phyloP scores from a whole-genome alignment of 2,329 filamentous ascomycete species.

The Rachicladosporium sp. region DNA sequence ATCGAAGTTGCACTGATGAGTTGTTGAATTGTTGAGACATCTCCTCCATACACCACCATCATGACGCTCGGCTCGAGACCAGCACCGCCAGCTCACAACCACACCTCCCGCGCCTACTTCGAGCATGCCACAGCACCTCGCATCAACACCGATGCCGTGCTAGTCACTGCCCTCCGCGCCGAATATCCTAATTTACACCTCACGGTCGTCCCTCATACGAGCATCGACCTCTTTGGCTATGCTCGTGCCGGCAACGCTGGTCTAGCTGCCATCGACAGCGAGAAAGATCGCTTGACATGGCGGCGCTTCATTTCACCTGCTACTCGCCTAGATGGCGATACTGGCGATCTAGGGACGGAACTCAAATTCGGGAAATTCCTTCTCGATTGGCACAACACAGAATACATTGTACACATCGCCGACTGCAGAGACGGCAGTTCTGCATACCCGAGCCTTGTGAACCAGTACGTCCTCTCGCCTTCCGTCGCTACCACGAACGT shows the following conservation, averaged over 20 bases:
- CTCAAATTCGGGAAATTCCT: conserved; percentile 34
- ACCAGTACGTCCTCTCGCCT: conserved; percentile 33
- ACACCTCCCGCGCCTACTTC: conserved; percentile 28
- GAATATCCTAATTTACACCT: conserved; percentile 36
- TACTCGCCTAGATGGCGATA: conserved; percentile 24
- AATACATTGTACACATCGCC: conserved; percentile 31
- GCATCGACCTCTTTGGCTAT: conserved; percentile 29
- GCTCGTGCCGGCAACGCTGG: conserved; percentile 31
- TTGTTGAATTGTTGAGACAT: too few species aligned
- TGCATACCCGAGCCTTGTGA: conserved; percentile 22
- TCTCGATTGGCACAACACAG: conserved; percentile 33
- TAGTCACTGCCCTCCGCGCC: conserved; percentile 32
- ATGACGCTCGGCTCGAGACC: too few species aligned
- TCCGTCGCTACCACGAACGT: conserved; percentile 30
- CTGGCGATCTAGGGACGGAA: conserved; percentile 25
- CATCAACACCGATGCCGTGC: conserved; percentile 31
- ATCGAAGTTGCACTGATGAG: too few species aligned
- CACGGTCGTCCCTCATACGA: conserved; percentile 24
- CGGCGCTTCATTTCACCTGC: conserved; percentile 27
- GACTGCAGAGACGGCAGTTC: conserved; percentile 28
- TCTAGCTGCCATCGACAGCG: conserved; percentile 29
- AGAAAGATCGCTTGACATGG: conserved; percentile 28
- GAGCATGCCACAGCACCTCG: conserved; percentile 32
- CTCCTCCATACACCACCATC: too few species aligned
- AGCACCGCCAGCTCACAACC: conserved; percentile 17